Percentiles rank a stretch among this genome's conserved stretches.
phyloP scores from a whole-genome alignment of 768 basidiomycete species.

The Ephemerocybe angulata region DNA sequence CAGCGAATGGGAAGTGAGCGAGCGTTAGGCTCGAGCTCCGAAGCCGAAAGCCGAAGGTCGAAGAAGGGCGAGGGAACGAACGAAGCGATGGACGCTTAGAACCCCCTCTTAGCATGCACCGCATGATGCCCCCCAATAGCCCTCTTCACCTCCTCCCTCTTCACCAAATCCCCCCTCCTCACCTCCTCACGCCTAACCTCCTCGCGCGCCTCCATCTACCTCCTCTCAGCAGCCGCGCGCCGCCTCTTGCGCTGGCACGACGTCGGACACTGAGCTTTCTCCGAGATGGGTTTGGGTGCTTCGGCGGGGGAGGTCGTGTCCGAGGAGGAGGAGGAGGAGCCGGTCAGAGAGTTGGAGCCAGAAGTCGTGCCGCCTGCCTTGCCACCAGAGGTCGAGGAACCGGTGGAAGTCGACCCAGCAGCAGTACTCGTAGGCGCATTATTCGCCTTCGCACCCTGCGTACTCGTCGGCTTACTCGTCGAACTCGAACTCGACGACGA shows the following conservation, averaged over 20 bases:
- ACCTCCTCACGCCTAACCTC: no score
- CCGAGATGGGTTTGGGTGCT: not conserved
- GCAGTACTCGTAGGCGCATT: not conserved
- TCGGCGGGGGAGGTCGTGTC: no score
- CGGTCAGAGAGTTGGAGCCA: not conserved
- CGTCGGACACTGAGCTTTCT: not conserved
- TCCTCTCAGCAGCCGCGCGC: not conserved
- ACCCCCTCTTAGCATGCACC: no score
- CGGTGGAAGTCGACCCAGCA: not conserved
- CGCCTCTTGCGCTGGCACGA: not conserved
- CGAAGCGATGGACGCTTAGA: no score
- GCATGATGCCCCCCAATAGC: no score
- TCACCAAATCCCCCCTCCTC: no score
- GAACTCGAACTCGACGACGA: not conserved
- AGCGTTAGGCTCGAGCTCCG: no score
- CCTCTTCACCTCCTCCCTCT: not conserved
- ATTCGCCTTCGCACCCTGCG: not conserved
- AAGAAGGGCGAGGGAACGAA: no score
- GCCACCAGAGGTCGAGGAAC: not conserved
- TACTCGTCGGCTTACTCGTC: not conserved
- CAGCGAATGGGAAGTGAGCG: no score
- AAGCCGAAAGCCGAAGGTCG: no score
- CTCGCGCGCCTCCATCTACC: not conserved
- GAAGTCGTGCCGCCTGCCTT: not conserved
- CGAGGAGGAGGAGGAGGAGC: not conserved